A percentile compares a stretch with the other conserved stretches of the same genome.
Evolutionary conservation across 768 basidiomycete species (phyloP).

Genomic region (Coprinopsis strossmayeri): DNA sequence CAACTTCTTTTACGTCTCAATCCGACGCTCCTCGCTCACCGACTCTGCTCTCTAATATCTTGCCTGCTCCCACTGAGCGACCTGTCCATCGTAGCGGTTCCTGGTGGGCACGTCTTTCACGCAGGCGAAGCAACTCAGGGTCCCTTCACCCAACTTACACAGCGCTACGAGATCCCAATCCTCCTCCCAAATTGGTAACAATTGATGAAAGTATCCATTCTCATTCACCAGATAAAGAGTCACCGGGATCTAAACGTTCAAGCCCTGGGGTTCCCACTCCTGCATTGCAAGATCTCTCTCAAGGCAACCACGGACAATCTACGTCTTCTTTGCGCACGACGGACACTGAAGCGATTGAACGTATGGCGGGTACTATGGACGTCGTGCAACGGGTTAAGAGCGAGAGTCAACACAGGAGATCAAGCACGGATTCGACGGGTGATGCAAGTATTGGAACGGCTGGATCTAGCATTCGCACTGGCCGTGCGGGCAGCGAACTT

Average conservation of each 20-base stretch:
- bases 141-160: conserved; percentile 23
- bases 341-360: conserved; percentile 63
- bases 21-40: conserved; percentile 31
- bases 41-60: conserved; percentile 6
- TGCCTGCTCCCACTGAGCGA: conserved; percentile 28
- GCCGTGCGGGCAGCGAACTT: conserved; percentile 13
- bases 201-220: conserved; percentile 49
- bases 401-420: conserved; percentile 22
- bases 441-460: conserved; percentile 1
- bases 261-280: conserved; percentile 15
- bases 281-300: conserved; percentile 4
- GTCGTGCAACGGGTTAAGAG: conserved; percentile 50
- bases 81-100: conserved; percentile 56
- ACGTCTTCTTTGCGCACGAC: conserved; percentile 56
- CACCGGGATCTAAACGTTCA: conserved; percentile 8
- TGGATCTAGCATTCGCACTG: conserved; percentile 12
- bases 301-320: conserved; percentile 36
- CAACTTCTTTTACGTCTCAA: conserved; percentile 30
- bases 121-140: conserved; percentile 47
- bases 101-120: conserved; percentile 76
- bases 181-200: conserved; percentile 56
- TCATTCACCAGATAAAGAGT: conserved; percentile 10
- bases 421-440: conserved; percentile 22
- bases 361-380: conserved; percentile 60
- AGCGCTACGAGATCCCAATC: conserved; percentile 77